phyloP scores from a whole-genome alignment of 2,329 filamentous ascomycete species.

The Colletotrichum sojae region DNA sequence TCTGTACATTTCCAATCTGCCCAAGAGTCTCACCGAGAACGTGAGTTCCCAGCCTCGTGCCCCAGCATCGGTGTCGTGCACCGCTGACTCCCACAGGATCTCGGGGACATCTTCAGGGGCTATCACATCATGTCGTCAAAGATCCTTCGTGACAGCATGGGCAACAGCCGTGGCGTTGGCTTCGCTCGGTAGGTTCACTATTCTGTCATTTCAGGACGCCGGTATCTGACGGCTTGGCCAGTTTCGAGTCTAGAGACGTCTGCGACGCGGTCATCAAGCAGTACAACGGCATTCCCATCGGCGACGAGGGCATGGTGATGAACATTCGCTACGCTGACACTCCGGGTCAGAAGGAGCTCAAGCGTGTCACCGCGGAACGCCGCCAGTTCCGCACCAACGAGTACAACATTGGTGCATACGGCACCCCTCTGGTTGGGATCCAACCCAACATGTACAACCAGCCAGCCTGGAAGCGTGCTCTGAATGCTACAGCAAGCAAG shows the following conservation, averaged over 20 bases:
- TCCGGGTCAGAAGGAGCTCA: constrained; percentile 95
- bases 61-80: neutral
- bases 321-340: constrained; percentile 98
- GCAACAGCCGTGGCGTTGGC: constrained; percentile 95
- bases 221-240: constrained; percentile 56
- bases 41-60: constrained; percentile 64
- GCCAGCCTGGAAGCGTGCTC: constrained; percentile 53
- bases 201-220: constrained; percentile 8
- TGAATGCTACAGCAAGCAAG: constrained; percentile 35
- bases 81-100: constrained; percentile 65
- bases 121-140: constrained; percentile 93
- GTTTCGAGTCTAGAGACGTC: constrained; percentile 89
- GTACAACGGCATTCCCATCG: constrained; percentile 85
- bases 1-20: constrained; percentile 97
- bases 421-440: constrained; percentile 72
- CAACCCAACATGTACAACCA: constrained; percentile 63
- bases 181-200: constrained; percentile 84
- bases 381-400: constrained; percentile 97
- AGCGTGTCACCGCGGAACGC: constrained; percentile 94
- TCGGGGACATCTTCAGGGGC: constrained; percentile 83
- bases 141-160: constrained; percentile 92
- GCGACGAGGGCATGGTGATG: constrained; percentile 84
- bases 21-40: constrained; percentile 91
- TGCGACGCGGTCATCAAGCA: constrained; percentile 91
- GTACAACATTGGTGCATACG: constrained; percentile 84